Evolutionary conservation across 1,284 basidiomycete genomes (phyloP).

Genomic region (Sporisorium graminicola): DNA sequence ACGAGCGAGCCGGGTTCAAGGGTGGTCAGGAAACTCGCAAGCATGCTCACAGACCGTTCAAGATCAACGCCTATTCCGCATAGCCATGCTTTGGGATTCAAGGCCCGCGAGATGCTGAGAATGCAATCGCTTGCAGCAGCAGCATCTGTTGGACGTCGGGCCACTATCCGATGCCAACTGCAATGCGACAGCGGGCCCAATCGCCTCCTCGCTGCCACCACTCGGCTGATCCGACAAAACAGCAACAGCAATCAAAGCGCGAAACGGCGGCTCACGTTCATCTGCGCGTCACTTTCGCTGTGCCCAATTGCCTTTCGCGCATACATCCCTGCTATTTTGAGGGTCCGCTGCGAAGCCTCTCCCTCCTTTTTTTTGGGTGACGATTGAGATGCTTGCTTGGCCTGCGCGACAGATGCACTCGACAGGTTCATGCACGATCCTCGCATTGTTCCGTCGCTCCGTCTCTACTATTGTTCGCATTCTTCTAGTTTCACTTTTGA

Average conservation of each 20-base stretch:
- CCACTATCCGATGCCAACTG: background rate
- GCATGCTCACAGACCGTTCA: background rate
- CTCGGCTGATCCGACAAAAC: slow-evolving; percentile 7
- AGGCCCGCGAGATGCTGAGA: no score
- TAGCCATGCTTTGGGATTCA: background rate
- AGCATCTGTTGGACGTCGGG: background rate
- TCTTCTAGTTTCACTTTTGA: background rate
- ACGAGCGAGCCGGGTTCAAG: background rate
- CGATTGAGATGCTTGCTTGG: background rate
- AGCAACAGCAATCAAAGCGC: background rate
- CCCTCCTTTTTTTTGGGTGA: background rate
- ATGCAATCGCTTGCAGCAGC: background rate
- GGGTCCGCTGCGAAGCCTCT: slow-evolving; percentile 2
- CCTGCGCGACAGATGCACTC: slow-evolving; percentile 4
- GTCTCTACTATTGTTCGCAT: background rate
- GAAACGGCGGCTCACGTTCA: slow-evolving; percentile 1
- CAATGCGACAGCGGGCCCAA: background rate
- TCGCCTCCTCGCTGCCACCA: background rate
- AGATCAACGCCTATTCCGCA: background rate
- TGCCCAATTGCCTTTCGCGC: background rate
- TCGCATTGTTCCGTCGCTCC: background rate
- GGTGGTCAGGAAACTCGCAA: background rate
- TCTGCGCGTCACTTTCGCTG: slow-evolving; percentile 1
- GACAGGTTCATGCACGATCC: slow-evolving; percentile 21
- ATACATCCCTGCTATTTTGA: background rate